phyloP scores from a whole-genome alignment of 1,284 basidiomycete species.

The Volvariella surrecta region DNA sequence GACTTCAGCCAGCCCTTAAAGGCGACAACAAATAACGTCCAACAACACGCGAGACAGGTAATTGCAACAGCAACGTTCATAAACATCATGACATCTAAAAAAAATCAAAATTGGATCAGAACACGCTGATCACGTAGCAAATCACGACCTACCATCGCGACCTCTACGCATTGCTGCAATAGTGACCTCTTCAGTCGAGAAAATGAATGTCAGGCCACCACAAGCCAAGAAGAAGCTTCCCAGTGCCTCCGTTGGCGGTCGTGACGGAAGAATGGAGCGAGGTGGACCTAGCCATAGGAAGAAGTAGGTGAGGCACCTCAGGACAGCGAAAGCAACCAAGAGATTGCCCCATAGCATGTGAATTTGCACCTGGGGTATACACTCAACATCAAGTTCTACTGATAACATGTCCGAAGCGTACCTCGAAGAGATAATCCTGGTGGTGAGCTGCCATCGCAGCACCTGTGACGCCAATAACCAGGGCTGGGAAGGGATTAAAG shows the following conservation, averaged over 20 bases:
- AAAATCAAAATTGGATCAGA: constrained; percentile 2
- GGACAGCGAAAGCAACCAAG: constrained; percentile 72
- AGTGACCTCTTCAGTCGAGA: constrained; percentile 86
- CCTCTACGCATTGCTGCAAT: constrained; percentile 89
- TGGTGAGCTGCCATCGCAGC: constrained; percentile 94
- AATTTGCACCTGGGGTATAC: constrained; percentile 60
- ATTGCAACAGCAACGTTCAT: constrained; percentile 73
- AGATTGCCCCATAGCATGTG: constrained; percentile 90
- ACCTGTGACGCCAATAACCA: constrained; percentile 91
- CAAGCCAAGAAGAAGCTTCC: constrained; percentile 82
- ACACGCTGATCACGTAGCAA: constrained; percentile 2
- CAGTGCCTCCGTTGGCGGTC: constrained; percentile 90
- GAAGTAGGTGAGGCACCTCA: constrained; percentile 87
- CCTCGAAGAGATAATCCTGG: constrained; percentile 85
- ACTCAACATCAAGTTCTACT: constrained; percentile 1
- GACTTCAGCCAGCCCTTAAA: constrained; percentile 76
- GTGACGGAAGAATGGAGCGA: constrained; percentile 74
- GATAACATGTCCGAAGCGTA: constrained; percentile 16
- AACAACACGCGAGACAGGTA: constrained; percentile 78
- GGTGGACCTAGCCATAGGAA: constrained; percentile 85
- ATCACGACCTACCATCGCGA: constrained; percentile 59
- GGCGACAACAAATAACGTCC: constrained; percentile 63
- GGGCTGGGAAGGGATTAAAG: constrained; percentile 93
- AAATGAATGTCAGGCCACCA: constrained; percentile 89
- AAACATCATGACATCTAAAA: constrained; percentile 82